A percentile compares a stretch with the other conserved stretches of the same genome.
phyloP scores from a whole-genome alignment of 176 grass and related monocot genomes.

The Calamus simplicifolius region DNA sequence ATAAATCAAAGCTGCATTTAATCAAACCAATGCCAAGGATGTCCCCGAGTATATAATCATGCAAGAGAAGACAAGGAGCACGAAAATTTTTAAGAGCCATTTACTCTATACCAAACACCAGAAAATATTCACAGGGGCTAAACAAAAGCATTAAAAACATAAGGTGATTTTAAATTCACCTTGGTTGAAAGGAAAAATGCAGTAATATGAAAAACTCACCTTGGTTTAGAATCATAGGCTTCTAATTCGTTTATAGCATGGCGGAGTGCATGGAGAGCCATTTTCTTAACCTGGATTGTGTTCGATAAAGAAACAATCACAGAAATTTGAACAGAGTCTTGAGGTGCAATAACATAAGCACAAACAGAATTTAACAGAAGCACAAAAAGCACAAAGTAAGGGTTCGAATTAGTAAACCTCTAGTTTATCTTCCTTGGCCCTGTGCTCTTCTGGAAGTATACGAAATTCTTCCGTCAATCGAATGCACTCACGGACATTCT shows the following conservation, averaged over 20 bases:
- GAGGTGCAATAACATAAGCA: too few species aligned
- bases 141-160: too few species aligned
- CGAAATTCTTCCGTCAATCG: constrained; percentile 58
- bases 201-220: constrained; percentile 13
- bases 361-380: not conserved
- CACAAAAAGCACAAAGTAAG: not conserved
- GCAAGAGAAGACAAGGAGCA: too few species aligned
- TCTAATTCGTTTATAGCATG: constrained; percentile 33
- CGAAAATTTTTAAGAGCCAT: too few species aligned
- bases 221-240: constrained; percentile 9
- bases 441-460: constrained; percentile 52
- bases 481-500: constrained; percentile 56
- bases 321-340: too few species aligned
- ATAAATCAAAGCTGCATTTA: too few species aligned
- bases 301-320: not conserved
- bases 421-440: constrained; percentile 76
- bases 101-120: too few species aligned
- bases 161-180: too few species aligned
- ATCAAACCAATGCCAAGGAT: too few species aligned
- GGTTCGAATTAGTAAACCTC: constrained; percentile 20
- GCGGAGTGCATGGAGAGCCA: constrained; percentile 47
- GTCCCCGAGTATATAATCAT: too few species aligned
- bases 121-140: too few species aligned
- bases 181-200: not conserved
- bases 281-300: constrained; percentile 59